These are phyloP conservation scores for Panicum virgatum DNA, from an alignment of 202 grass and related monocot species.

Conservation along the genomic window DNA sequence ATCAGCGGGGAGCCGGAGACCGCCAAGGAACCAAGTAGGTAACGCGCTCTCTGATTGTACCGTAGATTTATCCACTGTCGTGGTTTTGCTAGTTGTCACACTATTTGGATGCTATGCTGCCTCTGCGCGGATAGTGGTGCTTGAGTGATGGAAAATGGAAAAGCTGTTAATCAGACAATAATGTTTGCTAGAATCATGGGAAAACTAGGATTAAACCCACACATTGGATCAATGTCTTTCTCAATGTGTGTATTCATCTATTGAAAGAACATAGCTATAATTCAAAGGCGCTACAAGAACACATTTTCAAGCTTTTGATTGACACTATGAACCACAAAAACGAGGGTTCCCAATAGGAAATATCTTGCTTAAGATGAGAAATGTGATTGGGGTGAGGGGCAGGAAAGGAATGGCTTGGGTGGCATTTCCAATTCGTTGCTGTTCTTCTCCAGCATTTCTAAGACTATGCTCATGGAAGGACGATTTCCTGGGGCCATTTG, in stretches of 20 bases:
- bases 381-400: background rate
- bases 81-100: too few relatives aligned
- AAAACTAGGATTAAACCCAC: background rate
- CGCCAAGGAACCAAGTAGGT: background rate
- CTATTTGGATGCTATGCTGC: background rate
- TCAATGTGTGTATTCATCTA: background rate
- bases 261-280: background rate
- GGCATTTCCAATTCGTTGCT: conserved; percentile 44
- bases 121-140: background rate
- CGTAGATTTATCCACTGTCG: background rate
- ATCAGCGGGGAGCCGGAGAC: too few relatives aligned
- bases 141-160: background rate
- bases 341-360: background rate
- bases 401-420: conserved; percentile 41
- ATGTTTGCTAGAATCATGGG: background rate
- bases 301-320: background rate
- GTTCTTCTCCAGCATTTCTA: conserved; percentile 51
- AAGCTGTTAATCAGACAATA: background rate
- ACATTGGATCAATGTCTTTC: background rate
- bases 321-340: background rate
- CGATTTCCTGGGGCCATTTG: conserved; percentile 37
- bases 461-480: conserved; percentile 48
- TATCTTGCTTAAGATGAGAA: background rate
- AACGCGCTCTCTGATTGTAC: background rate
- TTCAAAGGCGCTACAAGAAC: background rate